Conservation (phyloP, 108 stramenopile genomes). For the Cyclotella cryptica region DNA sequence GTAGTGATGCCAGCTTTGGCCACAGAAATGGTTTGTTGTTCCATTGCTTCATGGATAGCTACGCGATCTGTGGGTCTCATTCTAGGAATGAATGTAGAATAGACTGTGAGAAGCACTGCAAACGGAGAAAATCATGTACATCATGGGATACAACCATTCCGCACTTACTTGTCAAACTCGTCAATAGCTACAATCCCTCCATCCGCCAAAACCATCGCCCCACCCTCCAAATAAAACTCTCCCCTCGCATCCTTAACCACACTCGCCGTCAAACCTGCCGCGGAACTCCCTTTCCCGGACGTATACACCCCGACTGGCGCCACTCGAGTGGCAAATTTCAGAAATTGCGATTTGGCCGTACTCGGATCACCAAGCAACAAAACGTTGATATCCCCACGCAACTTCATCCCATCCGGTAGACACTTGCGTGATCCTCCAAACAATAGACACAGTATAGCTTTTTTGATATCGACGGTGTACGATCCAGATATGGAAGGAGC, state of each 20-base stretch:
- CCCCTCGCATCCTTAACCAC: slow-evolving; percentile 91
- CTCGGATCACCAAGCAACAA: slow-evolving; percentile 97
- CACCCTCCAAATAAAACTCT: slow-evolving; percentile 99
- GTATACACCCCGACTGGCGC: slow-evolving; percentile 99
- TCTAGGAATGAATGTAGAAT: slow-evolving; percentile 43
- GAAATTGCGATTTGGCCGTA: slow-evolving; percentile 96
- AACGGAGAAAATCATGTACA: background rate
- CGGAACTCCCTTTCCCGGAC: slow-evolving; percentile 96
- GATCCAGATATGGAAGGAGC: slow-evolving; percentile 96
- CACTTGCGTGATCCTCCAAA: slow-evolving; percentile 89
- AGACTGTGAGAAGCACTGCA: background rate
- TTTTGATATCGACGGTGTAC: slow-evolving; percentile 98
- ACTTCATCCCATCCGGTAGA: slow-evolving; percentile 96
- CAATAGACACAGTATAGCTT: slow-evolving; percentile 93
- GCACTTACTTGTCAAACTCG: slow-evolving; percentile 91
- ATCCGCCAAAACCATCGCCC: slow-evolving; percentile 99
- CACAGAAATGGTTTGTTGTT: slow-evolving; percentile 99
- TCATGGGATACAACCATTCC: background rate
- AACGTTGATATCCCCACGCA: slow-evolving; percentile 98
- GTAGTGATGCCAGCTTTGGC: slow-evolving; percentile 99
- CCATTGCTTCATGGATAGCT: slow-evolving; percentile 99
- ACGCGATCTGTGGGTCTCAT: slow-evolving; percentile 98
- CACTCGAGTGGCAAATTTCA: slow-evolving; percentile 92
- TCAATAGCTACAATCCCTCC: slow-evolving; percentile 99
- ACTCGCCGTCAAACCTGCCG: slow-evolving; percentile 97